phyloP scores from a whole-genome alignment of 257 asterid genomes.

The Solanum chmielewskii region DNA sequence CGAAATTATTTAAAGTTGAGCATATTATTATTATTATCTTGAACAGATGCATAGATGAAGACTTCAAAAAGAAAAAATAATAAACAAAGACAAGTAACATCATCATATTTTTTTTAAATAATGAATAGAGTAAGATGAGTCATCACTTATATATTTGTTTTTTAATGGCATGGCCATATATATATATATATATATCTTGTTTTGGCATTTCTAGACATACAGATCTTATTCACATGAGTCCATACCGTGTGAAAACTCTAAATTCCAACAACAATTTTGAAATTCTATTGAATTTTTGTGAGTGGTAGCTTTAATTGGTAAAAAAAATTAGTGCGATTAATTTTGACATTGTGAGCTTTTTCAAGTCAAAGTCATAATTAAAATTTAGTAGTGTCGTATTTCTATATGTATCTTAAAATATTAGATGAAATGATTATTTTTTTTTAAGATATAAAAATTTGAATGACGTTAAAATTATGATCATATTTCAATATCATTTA shows the following conservation, averaged over 20 bases:
- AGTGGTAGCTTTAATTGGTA: background rate
- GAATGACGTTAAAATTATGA: no score
- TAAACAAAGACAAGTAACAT: background rate
- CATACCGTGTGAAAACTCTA: background rate
- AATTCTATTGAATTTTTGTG: background rate
- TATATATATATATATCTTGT: background rate
- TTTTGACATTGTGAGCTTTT: background rate
- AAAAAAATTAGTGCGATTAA: background rate
- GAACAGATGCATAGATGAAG: background rate
- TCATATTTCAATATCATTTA: background rate
- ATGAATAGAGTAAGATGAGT: background rate
- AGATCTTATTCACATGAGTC: background rate
- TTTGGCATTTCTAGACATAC: background rate
- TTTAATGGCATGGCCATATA: background rate
- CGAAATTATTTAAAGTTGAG: background rate
- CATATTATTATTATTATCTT: background rate
- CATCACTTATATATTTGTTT: background rate
- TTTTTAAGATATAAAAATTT: no score
- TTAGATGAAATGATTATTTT: background rate
- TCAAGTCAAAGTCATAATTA: background rate
- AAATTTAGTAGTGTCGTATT: rapidly evolving
- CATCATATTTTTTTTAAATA: background rate
- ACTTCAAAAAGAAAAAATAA: background rate
- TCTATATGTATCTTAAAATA: background rate
- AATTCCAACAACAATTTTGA: background rate